A percentile compares a stretch with the other conserved stretches of the same genome.
These are phyloP conservation scores for Dissophora globulifera DNA, from an alignment of 192 early-diverging fungal species.

Conservation along the genomic window DNA sequence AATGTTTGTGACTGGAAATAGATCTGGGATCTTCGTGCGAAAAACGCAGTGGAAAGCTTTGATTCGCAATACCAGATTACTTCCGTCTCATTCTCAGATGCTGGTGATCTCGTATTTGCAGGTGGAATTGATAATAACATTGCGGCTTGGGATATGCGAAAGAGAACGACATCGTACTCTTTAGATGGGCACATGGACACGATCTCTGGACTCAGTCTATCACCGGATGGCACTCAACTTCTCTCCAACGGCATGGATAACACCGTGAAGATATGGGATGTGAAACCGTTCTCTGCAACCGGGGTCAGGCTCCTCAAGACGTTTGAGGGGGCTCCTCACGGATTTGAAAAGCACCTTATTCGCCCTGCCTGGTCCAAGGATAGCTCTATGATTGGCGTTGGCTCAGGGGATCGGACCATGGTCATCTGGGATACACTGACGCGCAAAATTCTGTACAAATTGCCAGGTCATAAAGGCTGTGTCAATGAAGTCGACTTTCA, in stretches of 20 bases:
- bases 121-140: slow-evolving; percentile 94
- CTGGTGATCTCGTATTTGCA: slow-evolving; percentile 82
- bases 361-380: slow-evolving; percentile 90
- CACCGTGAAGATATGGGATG: slow-evolving; percentile 94
- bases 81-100: slow-evolving; percentile 75
- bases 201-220: slow-evolving; percentile 84
- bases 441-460: slow-evolving; percentile 88
- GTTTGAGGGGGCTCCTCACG: slow-evolving; percentile 92
- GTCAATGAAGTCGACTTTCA: slow-evolving; percentile 96
- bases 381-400: slow-evolving; percentile 85
- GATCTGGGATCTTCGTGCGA: slow-evolving; percentile 79
- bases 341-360: slow-evolving; percentile 94
- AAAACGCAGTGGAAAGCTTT: slow-evolving; percentile 68
- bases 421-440: slow-evolving; percentile 89
- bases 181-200: slow-evolving; percentile 90
- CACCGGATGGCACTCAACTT: slow-evolving; percentile 86
- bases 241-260: slow-evolving; percentile 95
- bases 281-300: slow-evolving; percentile 83
- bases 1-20: slow-evolving; percentile 14
- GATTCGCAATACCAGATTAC: slow-evolving; percentile 79
- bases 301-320: slow-evolving; percentile 79
- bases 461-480: slow-evolving; percentile 95
- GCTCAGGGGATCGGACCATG: slow-evolving; percentile 87
- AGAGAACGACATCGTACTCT: slow-evolving; percentile 67
- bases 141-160: slow-evolving; percentile 91